A percentile compares a stretch with the other conserved stretches of the same genome.
Conservation (phyloP, 2,329 filamentous ascomycete genomes). For the Penicillium italicum region DNA sequence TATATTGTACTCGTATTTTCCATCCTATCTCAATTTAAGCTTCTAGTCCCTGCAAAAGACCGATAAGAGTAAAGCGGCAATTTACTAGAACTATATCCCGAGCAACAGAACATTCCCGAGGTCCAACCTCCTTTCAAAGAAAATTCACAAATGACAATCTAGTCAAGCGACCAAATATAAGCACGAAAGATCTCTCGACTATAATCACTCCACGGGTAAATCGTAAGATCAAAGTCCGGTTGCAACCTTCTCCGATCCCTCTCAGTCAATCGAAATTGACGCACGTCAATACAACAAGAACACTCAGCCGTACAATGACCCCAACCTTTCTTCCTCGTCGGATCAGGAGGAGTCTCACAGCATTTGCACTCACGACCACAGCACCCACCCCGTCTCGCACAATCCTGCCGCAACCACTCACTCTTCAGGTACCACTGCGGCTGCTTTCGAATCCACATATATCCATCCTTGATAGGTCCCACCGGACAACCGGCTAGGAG, state of each 20-base stretch:
- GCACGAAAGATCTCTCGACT: conserved; percentile 8
- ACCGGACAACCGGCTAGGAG: conserved; percentile 1
- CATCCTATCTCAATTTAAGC: not conserved
- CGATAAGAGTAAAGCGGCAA: not conserved
- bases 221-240: conserved; percentile 4
- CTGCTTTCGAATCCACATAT: conserved; percentile 4
- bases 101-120: not conserved
- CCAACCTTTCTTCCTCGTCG: conserved; percentile 2
- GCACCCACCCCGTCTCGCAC: conserved; percentile 6
- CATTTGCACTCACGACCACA: conserved; percentile 10
- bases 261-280: not conserved
- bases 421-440: conserved; percentile 6
- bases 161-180: conserved; percentile 7
- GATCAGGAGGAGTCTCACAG: conserved; percentile 1
- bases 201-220: conserved; percentile 3
- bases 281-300: conserved; percentile 2
- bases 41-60: not conserved
- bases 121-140: not conserved
- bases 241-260: not conserved
- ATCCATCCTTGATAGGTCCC: conserved; percentile 3
- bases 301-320: conserved; percentile 7
- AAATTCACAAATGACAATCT: not conserved
- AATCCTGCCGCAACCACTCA: conserved; percentile 6
- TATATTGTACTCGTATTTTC: not conserved
- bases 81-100: not conserved